Conservation (phyloP, 805 yeast genomes). For the Wickerhamomyces silvicola region DNA sequence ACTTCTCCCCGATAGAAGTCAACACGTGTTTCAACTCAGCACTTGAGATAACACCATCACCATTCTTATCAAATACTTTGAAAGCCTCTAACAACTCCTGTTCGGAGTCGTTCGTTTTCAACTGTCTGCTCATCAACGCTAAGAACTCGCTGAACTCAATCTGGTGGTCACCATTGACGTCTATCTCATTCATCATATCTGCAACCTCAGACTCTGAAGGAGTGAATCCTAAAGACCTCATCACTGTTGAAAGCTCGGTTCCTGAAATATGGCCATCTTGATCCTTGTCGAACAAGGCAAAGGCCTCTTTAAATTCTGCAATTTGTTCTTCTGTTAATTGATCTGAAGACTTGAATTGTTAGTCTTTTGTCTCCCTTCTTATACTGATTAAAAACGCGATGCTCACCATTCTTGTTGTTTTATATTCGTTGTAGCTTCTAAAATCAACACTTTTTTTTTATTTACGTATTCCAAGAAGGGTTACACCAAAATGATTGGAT, state of each 20-base stretch:
- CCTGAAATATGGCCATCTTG: constrained; percentile 96
- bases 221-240: constrained; percentile 98
- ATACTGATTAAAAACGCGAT: too few species aligned
- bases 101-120: constrained; percentile 95
- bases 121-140: constrained; percentile 75
- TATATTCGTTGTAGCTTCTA: neutral
- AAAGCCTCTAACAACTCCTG: constrained; percentile 97
- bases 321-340: constrained; percentile 94
- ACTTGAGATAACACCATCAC: constrained; percentile 94
- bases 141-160: constrained; percentile 78
- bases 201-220: constrained; percentile 95
- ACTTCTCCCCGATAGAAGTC: constrained; percentile 95
- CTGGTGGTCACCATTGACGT: constrained; percentile 88
- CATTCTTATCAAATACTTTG: constrained; percentile 91
- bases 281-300: constrained; percentile 93
- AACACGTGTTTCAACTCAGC: constrained; percentile 95
- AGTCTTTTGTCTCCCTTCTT: too few species aligned
- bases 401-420: neutral
- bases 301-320: constrained; percentile 96
- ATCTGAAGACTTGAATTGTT: constrained; percentile 41
- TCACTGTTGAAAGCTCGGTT: constrained; percentile 92
- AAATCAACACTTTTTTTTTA: neutral
- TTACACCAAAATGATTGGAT: too few species aligned
- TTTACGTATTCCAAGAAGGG: neutral
- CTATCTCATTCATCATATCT: constrained; percentile 96